phyloP scores from a whole-genome alignment of 805 yeast genomes.

The baker's yeast (Saccharomyces cerevisiae) region DNA sequence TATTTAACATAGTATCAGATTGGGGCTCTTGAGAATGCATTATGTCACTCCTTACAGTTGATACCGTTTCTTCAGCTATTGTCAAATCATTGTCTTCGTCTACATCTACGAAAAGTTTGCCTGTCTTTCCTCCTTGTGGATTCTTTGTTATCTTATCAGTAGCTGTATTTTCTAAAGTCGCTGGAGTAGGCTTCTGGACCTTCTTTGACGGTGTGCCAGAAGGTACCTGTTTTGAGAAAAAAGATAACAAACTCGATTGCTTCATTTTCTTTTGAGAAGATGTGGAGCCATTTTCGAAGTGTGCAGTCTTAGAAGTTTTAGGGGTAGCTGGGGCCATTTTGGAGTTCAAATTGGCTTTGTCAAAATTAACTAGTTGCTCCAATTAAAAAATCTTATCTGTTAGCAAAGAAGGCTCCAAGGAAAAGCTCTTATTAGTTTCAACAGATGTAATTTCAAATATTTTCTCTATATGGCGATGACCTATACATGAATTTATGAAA shows the following conservation, averaged over 20 bases:
- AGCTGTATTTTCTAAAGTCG: background rate
- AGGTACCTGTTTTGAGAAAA: constrained; percentile 26
- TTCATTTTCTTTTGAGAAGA: constrained; percentile 31
- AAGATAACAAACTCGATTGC: constrained; percentile 31
- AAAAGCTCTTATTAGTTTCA: background rate
- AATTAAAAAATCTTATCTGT: constrained; percentile 2
- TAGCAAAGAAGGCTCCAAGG: background rate
- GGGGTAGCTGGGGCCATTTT: constrained; percentile 23
- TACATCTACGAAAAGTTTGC: constrained; percentile 12
- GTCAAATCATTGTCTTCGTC: constrained; percentile 7
- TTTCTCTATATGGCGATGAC: background rate
- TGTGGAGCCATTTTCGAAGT: constrained; percentile 8
- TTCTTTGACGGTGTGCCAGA: constrained; percentile 3
- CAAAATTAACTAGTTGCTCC: constrained; percentile 1
- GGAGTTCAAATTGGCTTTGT: background rate
- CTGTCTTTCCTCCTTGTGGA: background rate
- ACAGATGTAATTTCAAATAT: background rate
- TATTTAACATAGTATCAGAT: background rate
- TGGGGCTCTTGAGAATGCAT: background rate
- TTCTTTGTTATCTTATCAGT: background rate
- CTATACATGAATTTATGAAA: constrained; percentile 2
- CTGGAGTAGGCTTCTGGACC: background rate
- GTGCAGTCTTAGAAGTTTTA: constrained; percentile 9
- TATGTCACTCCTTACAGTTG: background rate
- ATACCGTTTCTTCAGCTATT: background rate